These are phyloP conservation scores for Amyloporia xantha DNA, from an alignment of 768 basidiomycete genomes.

Conservation along the genomic window DNA sequence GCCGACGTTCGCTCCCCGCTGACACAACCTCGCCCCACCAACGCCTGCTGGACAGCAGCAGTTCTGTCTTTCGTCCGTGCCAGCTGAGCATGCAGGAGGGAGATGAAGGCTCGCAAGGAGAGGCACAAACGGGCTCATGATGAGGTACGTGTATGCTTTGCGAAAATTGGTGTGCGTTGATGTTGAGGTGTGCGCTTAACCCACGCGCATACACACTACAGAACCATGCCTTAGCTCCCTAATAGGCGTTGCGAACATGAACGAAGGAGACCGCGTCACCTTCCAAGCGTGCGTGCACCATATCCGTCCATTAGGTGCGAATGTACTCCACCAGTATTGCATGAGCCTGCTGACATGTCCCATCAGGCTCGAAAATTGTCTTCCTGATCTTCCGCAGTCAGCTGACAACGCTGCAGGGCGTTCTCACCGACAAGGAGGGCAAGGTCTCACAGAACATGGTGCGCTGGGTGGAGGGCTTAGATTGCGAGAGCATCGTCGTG, in stretches of 20 bases:
- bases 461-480: slow-evolving; percentile 78
- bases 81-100: too few relatives aligned
- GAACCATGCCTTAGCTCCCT: slow-evolving; percentile 1
- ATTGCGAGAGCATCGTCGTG: slow-evolving; percentile 84
- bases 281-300: slow-evolving; percentile 90
- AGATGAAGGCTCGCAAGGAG: slow-evolving; percentile 13
- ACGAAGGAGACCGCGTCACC: slow-evolving; percentile 65
- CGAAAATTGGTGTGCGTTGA: not conserved
- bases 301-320: slow-evolving; percentile 61
- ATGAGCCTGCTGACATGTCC: too few relatives aligned
- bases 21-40: too few relatives aligned
- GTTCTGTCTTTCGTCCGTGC: too few relatives aligned
- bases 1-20: too few relatives aligned
- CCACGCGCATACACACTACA: slow-evolving; percentile 15
- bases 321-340: not conserved
- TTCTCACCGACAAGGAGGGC: slow-evolving; percentile 62
- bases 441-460: slow-evolving; percentile 93
- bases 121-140: slow-evolving; percentile 10
- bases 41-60: too few relatives aligned
- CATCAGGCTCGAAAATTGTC: slow-evolving; percentile 80
- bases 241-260: slow-evolving; percentile 37
- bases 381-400: slow-evolving; percentile 89
- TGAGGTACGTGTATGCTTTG: slow-evolving; percentile 15
- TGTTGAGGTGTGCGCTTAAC: slow-evolving; percentile 8
- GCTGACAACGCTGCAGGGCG: slow-evolving; percentile 76